Evolutionary conservation across 495 filamentous ascomycete species (phyloP).

Genomic region (Collariella sp.): DNA sequence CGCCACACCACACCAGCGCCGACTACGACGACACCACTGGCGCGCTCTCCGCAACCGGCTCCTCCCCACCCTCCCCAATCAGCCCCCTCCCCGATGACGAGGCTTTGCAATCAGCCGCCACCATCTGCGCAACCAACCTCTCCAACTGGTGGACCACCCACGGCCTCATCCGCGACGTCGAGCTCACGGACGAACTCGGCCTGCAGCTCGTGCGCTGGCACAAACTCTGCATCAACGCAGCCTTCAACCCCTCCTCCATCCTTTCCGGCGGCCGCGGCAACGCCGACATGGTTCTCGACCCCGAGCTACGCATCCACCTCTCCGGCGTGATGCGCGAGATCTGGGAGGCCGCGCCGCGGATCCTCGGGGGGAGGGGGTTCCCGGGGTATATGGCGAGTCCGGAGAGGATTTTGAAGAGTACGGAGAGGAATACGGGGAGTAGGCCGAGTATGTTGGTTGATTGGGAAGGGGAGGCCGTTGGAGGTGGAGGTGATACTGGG

Average conservation of each 20-base stretch:
- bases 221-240: conserved; percentile 56
- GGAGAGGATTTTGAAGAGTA: conserved; percentile 47
- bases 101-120: conserved; percentile 23
- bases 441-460: conserved; percentile 54
- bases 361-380: conserved; percentile 36
- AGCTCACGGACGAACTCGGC: conserved; percentile 39
- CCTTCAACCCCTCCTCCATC: conserved; percentile 55
- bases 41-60: background rate
- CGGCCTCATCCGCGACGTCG: conserved; percentile 47
- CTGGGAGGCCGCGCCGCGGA: conserved; percentile 42
- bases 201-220: conserved; percentile 55
- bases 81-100: background rate
- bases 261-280: conserved; percentile 48
- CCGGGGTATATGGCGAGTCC: conserved; percentile 42
- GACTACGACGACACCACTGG: conserved; percentile 15
- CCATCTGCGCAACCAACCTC: conserved; percentile 21
- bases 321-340: conserved; percentile 51
- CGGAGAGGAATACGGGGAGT: conserved; percentile 46
- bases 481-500: conserved; percentile 54
- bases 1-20: conserved; percentile 42
- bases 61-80: conserved; percentile 8
- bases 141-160: conserved; percentile 31
- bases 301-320: conserved; percentile 41
- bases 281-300: conserved; percentile 44
- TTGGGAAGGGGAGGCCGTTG: conserved; percentile 48